Evolutionary conservation across 768 basidiomycete genomes (phyloP).

Genomic region (Panellus pusillus): DNA sequence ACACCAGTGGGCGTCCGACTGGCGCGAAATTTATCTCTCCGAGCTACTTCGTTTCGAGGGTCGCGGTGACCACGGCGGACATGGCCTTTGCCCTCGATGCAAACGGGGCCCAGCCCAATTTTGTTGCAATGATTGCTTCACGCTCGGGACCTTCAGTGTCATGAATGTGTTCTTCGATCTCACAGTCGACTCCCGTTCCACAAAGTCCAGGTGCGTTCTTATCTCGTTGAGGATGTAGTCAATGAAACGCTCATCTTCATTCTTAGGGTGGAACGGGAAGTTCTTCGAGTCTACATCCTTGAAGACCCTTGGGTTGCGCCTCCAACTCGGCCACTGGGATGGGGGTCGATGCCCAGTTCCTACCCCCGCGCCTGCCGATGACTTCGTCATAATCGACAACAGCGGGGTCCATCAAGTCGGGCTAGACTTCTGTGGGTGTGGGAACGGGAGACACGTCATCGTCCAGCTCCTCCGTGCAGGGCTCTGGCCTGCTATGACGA

Average conservation of each 20-base stretch:
- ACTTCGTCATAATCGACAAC: conserved; percentile 32
- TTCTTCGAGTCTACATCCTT: conserved; percentile 19
- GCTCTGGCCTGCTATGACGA: conserved; percentile 14
- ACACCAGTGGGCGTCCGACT: background rate
- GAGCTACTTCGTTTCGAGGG: background rate
- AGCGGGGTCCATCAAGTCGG: conserved; percentile 32
- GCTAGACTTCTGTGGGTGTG: conserved; percentile 30
- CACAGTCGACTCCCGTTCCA: background rate
- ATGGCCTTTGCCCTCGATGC: too few species aligned
- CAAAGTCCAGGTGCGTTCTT: background rate
- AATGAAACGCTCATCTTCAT: background rate
- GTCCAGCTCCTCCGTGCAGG: conserved; percentile 12
- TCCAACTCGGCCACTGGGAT: conserved; percentile 30
- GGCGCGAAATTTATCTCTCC: background rate
- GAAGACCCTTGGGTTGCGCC: conserved; percentile 25
- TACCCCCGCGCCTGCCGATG: conserved; percentile 6
- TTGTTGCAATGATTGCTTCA: background rate
- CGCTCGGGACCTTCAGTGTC: conserved; percentile 3
- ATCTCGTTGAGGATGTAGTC: background rate
- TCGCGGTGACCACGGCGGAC: background rate
- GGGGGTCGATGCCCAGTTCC: conserved; percentile 21
- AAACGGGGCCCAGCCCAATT: background rate
- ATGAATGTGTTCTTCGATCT: background rate
- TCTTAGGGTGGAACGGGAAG: conserved; percentile 23
- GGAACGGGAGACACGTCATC: background rate